Evolutionary conservation across 169 alveolate species (phyloP).

Genomic region (Perkinsus chesapeaki): DNA sequence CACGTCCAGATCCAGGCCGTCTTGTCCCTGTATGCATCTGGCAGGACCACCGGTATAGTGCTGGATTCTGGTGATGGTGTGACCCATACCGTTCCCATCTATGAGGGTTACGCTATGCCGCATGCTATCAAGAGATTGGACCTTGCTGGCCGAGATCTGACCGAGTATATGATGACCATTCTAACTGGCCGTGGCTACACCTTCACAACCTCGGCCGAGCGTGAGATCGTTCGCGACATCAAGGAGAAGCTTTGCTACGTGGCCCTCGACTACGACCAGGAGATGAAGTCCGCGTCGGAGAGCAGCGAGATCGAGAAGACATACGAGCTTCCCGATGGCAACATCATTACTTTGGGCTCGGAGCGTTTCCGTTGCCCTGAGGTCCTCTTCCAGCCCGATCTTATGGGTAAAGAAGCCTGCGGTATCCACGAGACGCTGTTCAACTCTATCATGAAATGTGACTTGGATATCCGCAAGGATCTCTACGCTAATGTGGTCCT

Average conservation of each 20-base stretch:
- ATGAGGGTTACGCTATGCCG: slow-evolving; percentile 98
- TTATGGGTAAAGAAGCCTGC: slow-evolving; percentile 83
- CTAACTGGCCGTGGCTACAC: slow-evolving; percentile 91
- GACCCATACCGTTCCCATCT: slow-evolving; percentile 96
- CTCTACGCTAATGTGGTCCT: slow-evolving; percentile 88
- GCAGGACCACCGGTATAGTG: slow-evolving; percentile 98
- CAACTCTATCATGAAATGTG: slow-evolving; percentile 93
- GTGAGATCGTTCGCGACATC: slow-evolving; percentile 94
- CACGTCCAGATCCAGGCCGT: slow-evolving; percentile 96
- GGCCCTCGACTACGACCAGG: slow-evolving; percentile 92
- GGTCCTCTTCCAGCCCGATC: slow-evolving; percentile 90
- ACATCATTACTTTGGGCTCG: slow-evolving; percentile 84
- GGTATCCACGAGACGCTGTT: slow-evolving; percentile 91
- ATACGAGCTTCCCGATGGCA: slow-evolving; percentile 98
- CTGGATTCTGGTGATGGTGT: slow-evolving; percentile 99
- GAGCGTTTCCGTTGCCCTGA: slow-evolving; percentile 98
- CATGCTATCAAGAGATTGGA: slow-evolving; percentile 91
- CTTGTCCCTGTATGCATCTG: slow-evolving; percentile 95
- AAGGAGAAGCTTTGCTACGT: slow-evolving; percentile 94
- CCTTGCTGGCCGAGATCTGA: slow-evolving; percentile 96
- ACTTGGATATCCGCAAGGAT: slow-evolving; percentile 89
- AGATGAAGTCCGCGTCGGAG: slow-evolving; percentile 62
- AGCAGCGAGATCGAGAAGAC: slow-evolving; percentile 79
- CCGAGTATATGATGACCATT: slow-evolving; percentile 88
- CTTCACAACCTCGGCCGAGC: slow-evolving; percentile 93